Evolutionary conservation across 2,329 filamentous ascomycete genomes (phyloP), one percentile per base, ranked within the genome.

Genomic region (Colletotrichum gigasporum): DNA sequence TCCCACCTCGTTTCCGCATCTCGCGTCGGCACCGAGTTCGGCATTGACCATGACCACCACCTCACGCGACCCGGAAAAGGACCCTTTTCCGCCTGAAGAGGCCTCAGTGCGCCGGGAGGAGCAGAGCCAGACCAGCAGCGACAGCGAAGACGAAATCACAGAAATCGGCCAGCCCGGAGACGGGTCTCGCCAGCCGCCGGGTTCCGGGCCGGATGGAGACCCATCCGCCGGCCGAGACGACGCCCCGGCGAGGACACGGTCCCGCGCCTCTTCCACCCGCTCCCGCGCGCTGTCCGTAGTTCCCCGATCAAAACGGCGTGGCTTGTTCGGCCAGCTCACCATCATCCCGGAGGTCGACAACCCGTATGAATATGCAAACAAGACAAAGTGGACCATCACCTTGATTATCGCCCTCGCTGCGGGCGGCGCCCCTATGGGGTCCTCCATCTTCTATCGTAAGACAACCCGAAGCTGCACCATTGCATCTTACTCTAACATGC

Each of bases 321-420:
- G 94, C 0, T 80, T 97, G 2, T 83, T 97, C 48, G 89, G 88
- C 1, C 85, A 85, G 35, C 81, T 96, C 11, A 82, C 91, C 1
- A 65, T 97, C 30, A 82, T 97, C 14, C 90, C 93, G 2, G 94
- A 97, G 78, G 88, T 97, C 12, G 88, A 92, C 45, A 83, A 90
- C 30, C 91, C 94, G 0, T 88, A 90, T 63, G 86, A 92, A 52
- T 97, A 97, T 73, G 80, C 84, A 10, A 85, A 87, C 32, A 85
- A 80, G 51, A 92, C 87, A 12, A 97, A 97, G 87, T 97, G 94
- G 94, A 85, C 87, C 65, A 89, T 97, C 68, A 97, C 94, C 0
- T 82, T 88, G 34, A 86, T 95, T 48, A 87, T 97, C 45, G 91
- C 93, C 2, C 73, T 94, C 14, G 93, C 93, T 3, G 93, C 88